These are phyloP conservation scores for Rhynchosporium agropyri DNA, from an alignment of 2,329 filamentous ascomycete species.

Conservation along the genomic window DNA sequence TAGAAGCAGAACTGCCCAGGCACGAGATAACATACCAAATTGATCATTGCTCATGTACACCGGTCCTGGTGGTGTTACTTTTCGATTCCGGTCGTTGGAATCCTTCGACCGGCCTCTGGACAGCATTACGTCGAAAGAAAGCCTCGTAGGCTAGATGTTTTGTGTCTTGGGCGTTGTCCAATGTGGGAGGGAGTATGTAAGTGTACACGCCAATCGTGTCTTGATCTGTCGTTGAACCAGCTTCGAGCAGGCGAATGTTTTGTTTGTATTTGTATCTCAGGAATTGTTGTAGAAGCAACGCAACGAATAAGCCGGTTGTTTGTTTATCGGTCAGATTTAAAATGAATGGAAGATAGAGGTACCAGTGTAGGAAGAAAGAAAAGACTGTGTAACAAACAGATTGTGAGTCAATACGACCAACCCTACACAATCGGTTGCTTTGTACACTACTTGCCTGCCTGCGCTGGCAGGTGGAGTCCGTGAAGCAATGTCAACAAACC, in stretches of 20 bases:
- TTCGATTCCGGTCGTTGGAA: slow-evolving; percentile 47
- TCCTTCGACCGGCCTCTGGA: slow-evolving; percentile 42
- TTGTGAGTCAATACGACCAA: slow-evolving; percentile 9
- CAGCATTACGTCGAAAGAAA: slow-evolving; percentile 29
- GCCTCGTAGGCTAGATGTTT: background rate
- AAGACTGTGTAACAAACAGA: slow-evolving; percentile 9
- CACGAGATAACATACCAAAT: slow-evolving; percentile 55
- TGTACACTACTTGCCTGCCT: background rate
- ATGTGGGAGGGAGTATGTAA: background rate
- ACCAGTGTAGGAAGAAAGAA: background rate
- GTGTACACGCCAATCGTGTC: background rate
- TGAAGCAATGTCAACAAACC: slow-evolving; percentile 8
- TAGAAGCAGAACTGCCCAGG: background rate
- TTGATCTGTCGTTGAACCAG: slow-evolving; percentile 1
- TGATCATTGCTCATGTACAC: slow-evolving; percentile 69
- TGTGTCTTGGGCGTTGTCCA: background rate
- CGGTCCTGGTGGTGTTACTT: slow-evolving; percentile 62
- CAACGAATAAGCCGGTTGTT: background rate
- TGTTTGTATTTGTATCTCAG: slow-evolving; percentile 2
- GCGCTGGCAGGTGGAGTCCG: slow-evolving; percentile 5
- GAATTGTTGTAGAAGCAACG: slow-evolving; percentile 16
- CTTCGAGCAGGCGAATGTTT: slow-evolving; percentile 5
- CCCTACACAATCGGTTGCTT: background rate
- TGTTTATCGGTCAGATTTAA: background rate
- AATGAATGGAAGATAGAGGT: background rate